Percentiles rank a stretch among this genome's conserved stretches.
Conservation (phyloP, 371 early-diverging fungal genomes). For the Capillidium heterosporum region DNA sequence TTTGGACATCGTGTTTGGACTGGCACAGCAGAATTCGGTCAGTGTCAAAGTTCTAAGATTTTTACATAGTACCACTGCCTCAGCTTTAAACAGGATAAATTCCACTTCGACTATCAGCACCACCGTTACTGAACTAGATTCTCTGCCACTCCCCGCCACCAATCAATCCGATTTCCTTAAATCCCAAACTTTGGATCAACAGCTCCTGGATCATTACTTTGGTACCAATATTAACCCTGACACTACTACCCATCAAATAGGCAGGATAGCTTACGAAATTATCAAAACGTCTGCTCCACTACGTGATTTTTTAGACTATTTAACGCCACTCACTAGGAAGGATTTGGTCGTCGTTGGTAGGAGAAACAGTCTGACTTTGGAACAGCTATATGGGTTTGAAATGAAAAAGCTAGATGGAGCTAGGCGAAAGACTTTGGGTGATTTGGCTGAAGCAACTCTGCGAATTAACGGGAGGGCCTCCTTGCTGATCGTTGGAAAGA, state of each 20-base stretch:
- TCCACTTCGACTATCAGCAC: background rate
- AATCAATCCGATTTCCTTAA: background rate
- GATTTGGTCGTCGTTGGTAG: conserved; percentile 22
- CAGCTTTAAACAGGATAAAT: conserved; percentile 3
- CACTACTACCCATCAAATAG: background rate
- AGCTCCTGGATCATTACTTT: conserved; percentile 3
- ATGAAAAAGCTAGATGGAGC: conserved; percentile 1
- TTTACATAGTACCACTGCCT: background rate
- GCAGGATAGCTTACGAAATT: background rate
- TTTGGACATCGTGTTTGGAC: conserved; percentile 11
- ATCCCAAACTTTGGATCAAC: conserved; percentile 2
- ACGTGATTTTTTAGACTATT: conserved; percentile 17
- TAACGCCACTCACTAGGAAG: conserved; percentile 8
- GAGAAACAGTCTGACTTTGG: background rate
- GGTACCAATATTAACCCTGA: background rate
- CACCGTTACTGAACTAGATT: conserved; percentile 9
- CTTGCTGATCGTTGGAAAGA: conserved; percentile 11
- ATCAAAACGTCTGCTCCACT: conserved; percentile 9
- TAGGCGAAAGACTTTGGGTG: conserved; percentile 10
- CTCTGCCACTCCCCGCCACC: conserved; percentile 1
- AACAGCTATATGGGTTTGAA: background rate
- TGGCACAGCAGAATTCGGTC: conserved; percentile 15
- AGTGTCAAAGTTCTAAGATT: conserved; percentile 9
- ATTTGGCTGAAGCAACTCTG: conserved; percentile 8
- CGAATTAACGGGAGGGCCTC: conserved; percentile 6